Percentiles rank a stretch among this genome's conserved stretches.
phyloP scores from a whole-genome alignment of 1,284 basidiomycete species.

The Schizophyllum amplum region DNA sequence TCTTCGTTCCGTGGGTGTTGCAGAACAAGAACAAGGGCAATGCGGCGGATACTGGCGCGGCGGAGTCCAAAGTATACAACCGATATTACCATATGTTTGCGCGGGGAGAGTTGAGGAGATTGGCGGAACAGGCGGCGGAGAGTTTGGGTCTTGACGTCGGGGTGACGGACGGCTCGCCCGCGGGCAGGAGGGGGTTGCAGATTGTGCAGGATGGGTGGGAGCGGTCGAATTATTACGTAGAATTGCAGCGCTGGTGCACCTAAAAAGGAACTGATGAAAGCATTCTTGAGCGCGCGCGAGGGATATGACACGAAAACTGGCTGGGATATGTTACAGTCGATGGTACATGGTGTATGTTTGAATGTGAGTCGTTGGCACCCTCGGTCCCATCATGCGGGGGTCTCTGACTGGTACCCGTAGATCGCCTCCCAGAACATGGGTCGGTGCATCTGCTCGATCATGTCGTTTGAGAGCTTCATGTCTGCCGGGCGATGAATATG shows the following conservation, averaged over 20 bases:
- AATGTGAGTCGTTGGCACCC: conserved; percentile 9
- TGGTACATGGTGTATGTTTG: conserved; percentile 8
- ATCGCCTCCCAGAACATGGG: not conserved
- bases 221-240: conserved; percentile 75
- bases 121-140: conserved; percentile 56
- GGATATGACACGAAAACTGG: not conserved
- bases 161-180: conserved; percentile 10
- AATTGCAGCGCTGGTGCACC: conserved; percentile 49
- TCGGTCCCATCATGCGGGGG: conserved; percentile 12
- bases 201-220: conserved; percentile 80
- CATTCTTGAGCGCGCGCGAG: not conserved
- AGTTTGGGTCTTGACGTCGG: conserved; percentile 51
- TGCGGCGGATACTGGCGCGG: conserved; percentile 5
- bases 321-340: not conserved
- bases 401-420: not conserved
- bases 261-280: not conserved
- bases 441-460: not conserved
- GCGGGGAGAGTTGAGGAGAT: conserved; percentile 60
- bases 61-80: conserved; percentile 50
- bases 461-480: not conserved
- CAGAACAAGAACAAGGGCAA: conserved; percentile 15
- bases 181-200: conserved; percentile 38
- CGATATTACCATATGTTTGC: conserved; percentile 94
- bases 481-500: not conserved
- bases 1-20: conserved; percentile 41